Base-by-base conservation (phyloP, 2,329 filamentous ascomycete species). In the Aspergillus cejpii region DNA sequence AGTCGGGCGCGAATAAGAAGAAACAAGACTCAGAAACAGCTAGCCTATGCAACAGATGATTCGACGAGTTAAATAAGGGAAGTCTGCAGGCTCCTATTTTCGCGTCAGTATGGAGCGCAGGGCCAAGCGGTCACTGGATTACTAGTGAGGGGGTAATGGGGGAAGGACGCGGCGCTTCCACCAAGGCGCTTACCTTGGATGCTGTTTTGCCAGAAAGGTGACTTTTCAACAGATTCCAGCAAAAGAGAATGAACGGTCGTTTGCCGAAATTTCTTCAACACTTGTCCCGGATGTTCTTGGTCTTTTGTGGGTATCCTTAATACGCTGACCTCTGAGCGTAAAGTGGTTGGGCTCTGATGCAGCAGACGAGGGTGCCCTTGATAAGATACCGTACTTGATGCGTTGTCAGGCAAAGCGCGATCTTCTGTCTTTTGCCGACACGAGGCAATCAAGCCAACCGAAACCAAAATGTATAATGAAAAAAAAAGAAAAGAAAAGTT, bases 301-400 rank as follows among this genome's bases (percentile, higher is more conserved):
- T 59, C 56, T 64, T 65, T 63, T 63, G 58, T 57, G 59, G 55
- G 55, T 55, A 61, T 53, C 45, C 46, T 44, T 55, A 50, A 53
- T 54, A 60, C 53, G 53, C 53, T 54, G 54, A 58, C 52, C n/a
- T 55, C 52, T 44, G 55, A 57, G 55, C 64, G 62, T 64, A 64
- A 66, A 62, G 63, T 66, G 64, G 67, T 71, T 69, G 67, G 68
- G 68, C 67, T 66, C 59, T 64, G 63, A 64, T 69, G 68, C 68
- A 71, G 65, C 53, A 56, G 55, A 59, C 54, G 54, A 57, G 61
- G 64, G 56, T 63, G 57, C 58, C 57, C 53, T 58, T 61, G 59
- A 61, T 54, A 54, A 56, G 51, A 56, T 51, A 54, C 54, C 49
- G 55, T 49, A 57, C 56, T 59, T 62, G 66, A 70, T 71, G 68